Conservation (phyloP, 106 monocot species). For the Allium fistulosum region DNA sequence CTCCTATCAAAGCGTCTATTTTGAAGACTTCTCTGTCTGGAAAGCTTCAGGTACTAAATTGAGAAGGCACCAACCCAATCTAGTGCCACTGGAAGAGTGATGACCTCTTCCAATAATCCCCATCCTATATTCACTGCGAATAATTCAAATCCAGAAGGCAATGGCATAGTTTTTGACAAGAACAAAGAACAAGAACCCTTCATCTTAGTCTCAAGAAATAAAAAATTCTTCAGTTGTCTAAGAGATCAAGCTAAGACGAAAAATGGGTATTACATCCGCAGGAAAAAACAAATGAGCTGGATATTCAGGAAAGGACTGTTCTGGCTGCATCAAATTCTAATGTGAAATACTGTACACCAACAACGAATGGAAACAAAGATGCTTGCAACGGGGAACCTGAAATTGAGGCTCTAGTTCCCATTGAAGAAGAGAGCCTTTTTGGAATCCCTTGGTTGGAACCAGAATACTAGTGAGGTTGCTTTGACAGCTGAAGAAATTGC, state of each 20-base stretch:
- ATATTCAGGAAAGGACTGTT: not conserved
- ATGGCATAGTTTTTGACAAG: slow-evolving; percentile 23
- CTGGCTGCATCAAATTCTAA: not conserved
- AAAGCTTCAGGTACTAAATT: slow-evolving; percentile 63
- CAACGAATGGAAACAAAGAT: no score
- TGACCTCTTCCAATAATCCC: slow-evolving; percentile 10
- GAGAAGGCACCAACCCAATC: slow-evolving; percentile 22
- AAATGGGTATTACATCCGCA: not conserved
- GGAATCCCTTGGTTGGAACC: slow-evolving; percentile 8
- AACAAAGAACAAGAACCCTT: slow-evolving; percentile 18
- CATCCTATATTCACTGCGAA: slow-evolving; percentile 6
- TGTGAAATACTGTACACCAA: not conserved
- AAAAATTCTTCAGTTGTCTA: slow-evolving; percentile 70
- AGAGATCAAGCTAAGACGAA: no score
- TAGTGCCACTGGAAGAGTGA: slow-evolving; percentile 15
- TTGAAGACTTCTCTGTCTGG: slow-evolving; percentile 46
- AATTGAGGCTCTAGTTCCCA: slow-evolving; percentile 7
- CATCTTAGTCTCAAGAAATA: slow-evolving; percentile 37
- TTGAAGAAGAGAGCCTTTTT: slow-evolving; percentile 36
- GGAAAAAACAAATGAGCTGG: not conserved
- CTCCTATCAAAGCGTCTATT: slow-evolving; percentile 32
- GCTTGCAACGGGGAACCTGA: slow-evolving; percentile 13
- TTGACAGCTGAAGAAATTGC: no score
- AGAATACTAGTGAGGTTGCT: not conserved
- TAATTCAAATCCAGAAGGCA: slow-evolving; percentile 16